These are phyloP conservation scores for Eremothecium cymbalariae DNA, from an alignment of 1,139 yeast species.

Conservation along the genomic window DNA sequence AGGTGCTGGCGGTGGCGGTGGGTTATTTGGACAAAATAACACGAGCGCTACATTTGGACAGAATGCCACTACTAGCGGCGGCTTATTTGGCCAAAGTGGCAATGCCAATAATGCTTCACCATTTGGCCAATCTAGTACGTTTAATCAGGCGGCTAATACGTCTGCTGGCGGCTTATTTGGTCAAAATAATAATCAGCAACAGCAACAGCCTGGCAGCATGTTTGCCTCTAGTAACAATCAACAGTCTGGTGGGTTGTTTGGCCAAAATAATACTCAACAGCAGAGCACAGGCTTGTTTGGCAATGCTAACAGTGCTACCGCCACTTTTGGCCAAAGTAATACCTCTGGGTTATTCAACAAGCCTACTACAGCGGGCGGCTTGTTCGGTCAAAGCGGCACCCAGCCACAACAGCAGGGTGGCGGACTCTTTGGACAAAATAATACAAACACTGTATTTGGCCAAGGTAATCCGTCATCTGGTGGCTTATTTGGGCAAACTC, in stretches of 20 bases:
- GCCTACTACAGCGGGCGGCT: slow-evolving; percentile 24
- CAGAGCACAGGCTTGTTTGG: slow-evolving; percentile 24
- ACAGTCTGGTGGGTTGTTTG: slow-evolving; percentile 30
- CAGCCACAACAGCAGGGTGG: slow-evolving; percentile 16
- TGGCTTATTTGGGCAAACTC: slow-evolving; percentile 28
- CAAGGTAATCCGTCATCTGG: slow-evolving; percentile 19
- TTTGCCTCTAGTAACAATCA: slow-evolving; percentile 27
- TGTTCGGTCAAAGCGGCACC: slow-evolving; percentile 24
- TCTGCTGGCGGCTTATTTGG: slow-evolving; percentile 34
- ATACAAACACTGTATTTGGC: slow-evolving; percentile 17
- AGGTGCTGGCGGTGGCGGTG: slow-evolving; percentile 10
- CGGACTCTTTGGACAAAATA: slow-evolving; percentile 30
- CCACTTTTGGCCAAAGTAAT: slow-evolving; percentile 23
- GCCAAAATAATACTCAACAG: slow-evolving; percentile 30
- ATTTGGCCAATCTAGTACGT: slow-evolving; percentile 21
- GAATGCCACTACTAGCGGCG: slow-evolving; percentile 14
- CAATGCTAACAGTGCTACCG: slow-evolving; percentile 11
- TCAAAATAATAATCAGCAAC: slow-evolving; percentile 20
- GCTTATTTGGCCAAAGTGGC: slow-evolving; percentile 25
- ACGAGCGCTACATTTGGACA: slow-evolving; percentile 11
- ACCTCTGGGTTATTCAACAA: slow-evolving; percentile 28
- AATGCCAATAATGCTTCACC: slow-evolving; percentile 11
- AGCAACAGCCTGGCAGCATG: slow-evolving; percentile 20
- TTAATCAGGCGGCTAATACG: slow-evolving; percentile 22
- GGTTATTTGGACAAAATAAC: slow-evolving; percentile 15